Base-by-base conservation (phyloP, 108 stramenopile species). In the Skeletonema tropicum region DNA sequence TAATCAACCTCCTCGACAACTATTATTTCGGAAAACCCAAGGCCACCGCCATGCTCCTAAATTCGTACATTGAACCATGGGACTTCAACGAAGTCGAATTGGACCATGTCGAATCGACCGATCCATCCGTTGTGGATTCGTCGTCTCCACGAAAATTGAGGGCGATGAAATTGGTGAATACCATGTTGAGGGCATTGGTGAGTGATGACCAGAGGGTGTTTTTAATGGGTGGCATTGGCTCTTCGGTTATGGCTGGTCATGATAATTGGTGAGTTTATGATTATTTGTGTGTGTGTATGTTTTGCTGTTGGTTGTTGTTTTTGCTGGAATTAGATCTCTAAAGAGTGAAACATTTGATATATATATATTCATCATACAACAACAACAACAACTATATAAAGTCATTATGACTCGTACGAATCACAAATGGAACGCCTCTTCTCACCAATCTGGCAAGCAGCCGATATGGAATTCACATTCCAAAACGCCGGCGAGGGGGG, bases 401-500 rank as follows among this genome's bases (percentile, higher is more conserved):
- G 42, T 33, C 74, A 78, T 17, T 82, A 63, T 30, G 84, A 85
- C 45, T 41, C 41, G 19, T 85, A 85, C 48, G 71, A 85, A 52
- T 65, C 58, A 36, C 84, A 85, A 25, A 85, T 85, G 80, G 76
- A 78, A 36, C 71, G 84, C 12, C 19, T 67, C 8, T 85, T 60
- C 45, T 35, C 42, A 9, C 60, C 76, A 4, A 71, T 82, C 25
- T 85, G 84, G 84, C 17, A 82, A 30, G 80, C 80, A 9, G 84
- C 84, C 13, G 71, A 77, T 14, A 85, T 85, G 84, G 71, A 85
- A 30, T 79, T 85, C 41, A 72, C 68, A n/a, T 77, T 85, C 52
- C 84, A 79, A 36, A 85, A 85, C 66, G 84, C 80, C 6, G 84
- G 84, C 0, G 77, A 85, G 38, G 84, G 84, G 6, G 84, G 79